Conservation (phyloP, 2,329 filamentous ascomycete species). For the Zelopaecilomyces penicillatus region DNA sequence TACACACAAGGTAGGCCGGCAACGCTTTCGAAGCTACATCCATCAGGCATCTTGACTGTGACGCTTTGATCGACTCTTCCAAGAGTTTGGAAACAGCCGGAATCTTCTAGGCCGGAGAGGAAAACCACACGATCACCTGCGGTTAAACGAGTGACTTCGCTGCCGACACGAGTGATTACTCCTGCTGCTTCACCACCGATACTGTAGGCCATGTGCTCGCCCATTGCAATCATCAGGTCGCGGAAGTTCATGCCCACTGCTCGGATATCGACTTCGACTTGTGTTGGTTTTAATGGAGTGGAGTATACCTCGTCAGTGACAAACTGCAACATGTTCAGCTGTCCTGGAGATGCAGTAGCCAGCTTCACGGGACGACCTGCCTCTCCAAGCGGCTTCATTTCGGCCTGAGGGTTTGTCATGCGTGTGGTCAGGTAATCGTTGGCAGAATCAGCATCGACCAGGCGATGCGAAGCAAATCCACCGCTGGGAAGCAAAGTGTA, state of each 20-base stretch:
- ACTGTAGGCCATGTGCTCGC: constrained; percentile 4
- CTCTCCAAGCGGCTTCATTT: constrained; percentile 4
- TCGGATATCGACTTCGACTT: constrained; percentile 13
- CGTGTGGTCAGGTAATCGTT: constrained; percentile 1
- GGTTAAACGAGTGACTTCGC: constrained; percentile 10
- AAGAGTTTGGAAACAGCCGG: constrained; percentile 1
- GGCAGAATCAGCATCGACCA: constrained; percentile 5
- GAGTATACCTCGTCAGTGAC: constrained; percentile 3
- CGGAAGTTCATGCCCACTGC: constrained; percentile 17
- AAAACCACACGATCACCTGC: constrained; percentile 18
- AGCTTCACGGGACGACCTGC: constrained; percentile 9
- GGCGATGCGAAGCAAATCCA: constrained; percentile 1
- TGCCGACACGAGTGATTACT: constrained; percentile 15
- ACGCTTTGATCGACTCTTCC: constrained; percentile 1
- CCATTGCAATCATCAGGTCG: constrained; percentile 17
- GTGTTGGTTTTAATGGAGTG: not conserved
- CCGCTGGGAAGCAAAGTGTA: constrained; percentile 6
- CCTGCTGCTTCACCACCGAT: constrained; percentile 16
- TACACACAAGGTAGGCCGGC: constrained; percentile 15
- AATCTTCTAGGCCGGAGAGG: constrained; percentile 9
- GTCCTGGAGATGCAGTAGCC: constrained; percentile 2
- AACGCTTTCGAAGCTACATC: constrained; percentile 19
- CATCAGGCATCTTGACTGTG: constrained; percentile 10
- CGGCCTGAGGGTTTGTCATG: constrained; percentile 2
- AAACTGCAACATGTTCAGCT: constrained; percentile 3